These are phyloP conservation scores for Elongisporangium undulatum DNA, from an alignment of 352 stramenopile genomes.

Conservation along the genomic window DNA sequence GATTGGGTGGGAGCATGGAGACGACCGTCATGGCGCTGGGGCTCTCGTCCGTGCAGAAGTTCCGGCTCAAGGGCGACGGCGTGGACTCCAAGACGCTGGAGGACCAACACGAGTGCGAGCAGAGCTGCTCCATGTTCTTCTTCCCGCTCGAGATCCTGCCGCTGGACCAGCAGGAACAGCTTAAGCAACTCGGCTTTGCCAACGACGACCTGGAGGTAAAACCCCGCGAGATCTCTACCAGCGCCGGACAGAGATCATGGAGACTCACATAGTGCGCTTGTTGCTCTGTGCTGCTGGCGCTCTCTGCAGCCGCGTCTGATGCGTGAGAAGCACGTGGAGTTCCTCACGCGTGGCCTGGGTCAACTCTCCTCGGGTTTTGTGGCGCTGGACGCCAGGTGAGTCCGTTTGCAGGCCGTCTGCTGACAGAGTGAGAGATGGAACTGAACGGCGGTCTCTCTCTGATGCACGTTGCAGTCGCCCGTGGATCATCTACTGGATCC, in stretches of 20 bases:
- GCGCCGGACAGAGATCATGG: not conserved
- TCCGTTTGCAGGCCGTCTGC: no score
- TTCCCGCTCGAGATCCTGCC: constrained; percentile 80
- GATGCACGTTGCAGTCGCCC: constrained; percentile 64
- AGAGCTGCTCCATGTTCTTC: constrained; percentile 90
- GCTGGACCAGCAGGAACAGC: constrained; percentile 72
- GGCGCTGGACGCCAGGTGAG: constrained; percentile 86
- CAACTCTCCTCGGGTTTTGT: constrained; percentile 81
- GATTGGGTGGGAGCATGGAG: not conserved
- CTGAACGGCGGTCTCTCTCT: not conserved
- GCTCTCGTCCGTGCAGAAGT: constrained; percentile 30
- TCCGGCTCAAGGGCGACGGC: constrained; percentile 48
- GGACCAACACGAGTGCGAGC: constrained; percentile 87
- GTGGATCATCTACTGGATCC: constrained; percentile 98
- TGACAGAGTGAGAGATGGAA: not conserved
- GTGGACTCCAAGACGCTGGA: constrained; percentile 46
- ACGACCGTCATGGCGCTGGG: constrained; percentile 8
- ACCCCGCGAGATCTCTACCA: not conserved
- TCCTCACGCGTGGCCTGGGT: constrained; percentile 67
- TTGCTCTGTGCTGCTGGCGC: not conserved
- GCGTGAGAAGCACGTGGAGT: constrained; percentile 78
- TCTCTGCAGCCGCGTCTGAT: constrained; percentile 58
- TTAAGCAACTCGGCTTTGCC: constrained; percentile 81
- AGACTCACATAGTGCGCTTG: not conserved
- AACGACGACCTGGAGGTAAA: constrained; percentile 46